Base-by-base conservation (phyloP, 441 rosid genomes). In the Pelargonium myrrhifolium region DNA sequence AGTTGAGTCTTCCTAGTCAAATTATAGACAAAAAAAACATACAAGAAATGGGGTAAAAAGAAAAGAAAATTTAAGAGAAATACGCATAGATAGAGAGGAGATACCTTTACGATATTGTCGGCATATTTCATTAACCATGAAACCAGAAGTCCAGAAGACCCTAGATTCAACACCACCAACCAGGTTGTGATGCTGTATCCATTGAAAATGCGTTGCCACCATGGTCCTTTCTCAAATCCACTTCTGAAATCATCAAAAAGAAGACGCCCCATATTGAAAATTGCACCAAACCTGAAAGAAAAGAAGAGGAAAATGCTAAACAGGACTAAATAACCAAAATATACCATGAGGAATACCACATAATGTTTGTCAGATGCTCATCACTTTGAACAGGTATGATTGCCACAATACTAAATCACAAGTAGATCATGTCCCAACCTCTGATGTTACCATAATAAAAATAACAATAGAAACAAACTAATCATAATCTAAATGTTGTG, bases 91-190 rank as follows among this genome's bases (percentile, higher is more conserved):
- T 12, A 6, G n/a, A 14, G 55, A 47, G 55, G 55, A 51, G 15
- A 67, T 75, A 91, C 92, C 93, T 89, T 89, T 42, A 89, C 92
- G 59, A 87, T 89, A 74, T 89, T 89, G 85, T 89, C 96, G 63
- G 90, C 96, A 78, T 89, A 89, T 62, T 87, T 89, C 96, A 89
- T 89, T 73, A 91, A 74, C 92, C 96, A 89, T 0, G 93, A 91
- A 73, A 91, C 97, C 31, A 89, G 73, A 75, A 89, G 76, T 64
- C 97, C 93, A 37, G 97, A 80, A 64, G 86, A 87, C 42, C 90
- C 91, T 15, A 91, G 89, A 79, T 91, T 93, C 65, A 93, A 80
- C 75, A 90, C 90, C 66, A 91, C 99, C 89, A 89, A 60, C 95
- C 89, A 89, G 67, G 97, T 91, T 18, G 85, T 89, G 37, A 84